Conservation (phyloP, 73 alveolate genomes). For the Tetrahymena malaccensis region DNA sequence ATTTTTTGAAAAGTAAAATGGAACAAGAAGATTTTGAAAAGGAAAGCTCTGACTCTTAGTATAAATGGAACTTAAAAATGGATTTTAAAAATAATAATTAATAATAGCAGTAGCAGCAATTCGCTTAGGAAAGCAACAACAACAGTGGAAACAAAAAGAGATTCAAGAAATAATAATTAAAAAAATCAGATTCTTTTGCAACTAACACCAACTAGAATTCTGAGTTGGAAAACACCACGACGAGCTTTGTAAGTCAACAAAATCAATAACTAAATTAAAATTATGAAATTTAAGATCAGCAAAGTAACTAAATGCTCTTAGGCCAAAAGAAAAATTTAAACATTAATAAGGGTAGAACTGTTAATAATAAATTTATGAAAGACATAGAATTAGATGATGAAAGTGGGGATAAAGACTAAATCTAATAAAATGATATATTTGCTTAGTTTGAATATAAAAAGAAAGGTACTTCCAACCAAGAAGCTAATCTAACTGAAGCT, state of each 20-base stretch:
- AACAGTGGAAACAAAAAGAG: not conserved
- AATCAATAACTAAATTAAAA: not conserved
- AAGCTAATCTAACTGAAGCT: not conserved
- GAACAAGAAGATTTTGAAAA: not conserved
- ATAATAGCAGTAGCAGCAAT: not conserved
- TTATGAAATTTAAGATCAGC: not conserved
- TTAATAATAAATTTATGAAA: not conserved
- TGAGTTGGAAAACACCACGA: not conserved
- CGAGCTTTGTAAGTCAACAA: not conserved
- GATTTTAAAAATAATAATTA: not conserved
- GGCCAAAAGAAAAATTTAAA: not conserved
- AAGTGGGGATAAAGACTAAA: not conserved
- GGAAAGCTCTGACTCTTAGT: not conserved
- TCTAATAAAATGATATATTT: not conserved
- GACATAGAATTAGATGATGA: not conserved
- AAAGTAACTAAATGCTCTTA: not conserved
- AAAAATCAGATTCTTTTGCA: not conserved
- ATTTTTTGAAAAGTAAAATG: not conserved
- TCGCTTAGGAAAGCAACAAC: not conserved
- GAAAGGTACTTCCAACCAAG: not conserved
- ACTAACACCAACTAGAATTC: not conserved
- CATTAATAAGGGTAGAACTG: not conserved
- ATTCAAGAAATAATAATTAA: not conserved
- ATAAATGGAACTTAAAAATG: not conserved
- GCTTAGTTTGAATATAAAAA: not conserved